A percentile compares a stretch with the other conserved stretches of the same genome.
phyloP scores from a whole-genome alignment of 768 basidiomycete genomes.

The Amyloporia xantha region DNA sequence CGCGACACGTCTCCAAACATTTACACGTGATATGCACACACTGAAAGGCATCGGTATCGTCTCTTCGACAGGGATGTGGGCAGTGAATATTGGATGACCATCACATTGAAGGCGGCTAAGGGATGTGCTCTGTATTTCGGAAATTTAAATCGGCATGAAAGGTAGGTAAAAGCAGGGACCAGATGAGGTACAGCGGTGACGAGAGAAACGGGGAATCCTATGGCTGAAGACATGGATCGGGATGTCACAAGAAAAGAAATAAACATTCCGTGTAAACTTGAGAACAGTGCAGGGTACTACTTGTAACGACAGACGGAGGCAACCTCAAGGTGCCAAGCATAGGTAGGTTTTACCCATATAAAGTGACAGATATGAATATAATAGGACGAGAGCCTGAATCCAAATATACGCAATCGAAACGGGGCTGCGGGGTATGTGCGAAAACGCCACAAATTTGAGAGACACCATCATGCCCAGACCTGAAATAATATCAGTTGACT shows the following conservation, averaged over 20 bases:
- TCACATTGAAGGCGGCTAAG: neutral
- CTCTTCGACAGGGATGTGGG: too few species aligned
- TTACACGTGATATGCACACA: too few species aligned
- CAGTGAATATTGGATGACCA: too few species aligned
- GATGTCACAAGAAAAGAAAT: conserved; percentile 29
- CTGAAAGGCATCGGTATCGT: too few species aligned
- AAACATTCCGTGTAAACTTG: conserved; percentile 19
- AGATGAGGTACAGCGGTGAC: conserved; percentile 18
- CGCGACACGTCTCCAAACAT: too few species aligned
- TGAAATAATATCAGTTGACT: conserved; percentile 21
- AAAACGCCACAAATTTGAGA: conserved; percentile 9
- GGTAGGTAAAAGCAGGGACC: neutral
- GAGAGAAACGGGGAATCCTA: conserved; percentile 22
- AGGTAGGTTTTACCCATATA: conserved; percentile 44
- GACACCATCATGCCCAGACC: conserved; percentile 70
- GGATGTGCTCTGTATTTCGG: neutral
- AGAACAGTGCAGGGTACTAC: conserved; percentile 17
- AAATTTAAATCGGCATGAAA: neutral
- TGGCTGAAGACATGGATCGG: conserved; percentile 26
- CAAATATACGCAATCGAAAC: conserved; percentile 18
- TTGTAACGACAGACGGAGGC: conserved; percentile 59
- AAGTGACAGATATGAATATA: conserved; percentile 38
- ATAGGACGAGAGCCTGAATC: conserved; percentile 11
- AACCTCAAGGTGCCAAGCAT: conserved; percentile 46
- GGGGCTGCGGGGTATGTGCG: conserved; percentile 12